phyloP scores from a whole-genome alignment of 2,329 filamentous ascomycete genomes.

The Achaetomium macrosporum region DNA sequence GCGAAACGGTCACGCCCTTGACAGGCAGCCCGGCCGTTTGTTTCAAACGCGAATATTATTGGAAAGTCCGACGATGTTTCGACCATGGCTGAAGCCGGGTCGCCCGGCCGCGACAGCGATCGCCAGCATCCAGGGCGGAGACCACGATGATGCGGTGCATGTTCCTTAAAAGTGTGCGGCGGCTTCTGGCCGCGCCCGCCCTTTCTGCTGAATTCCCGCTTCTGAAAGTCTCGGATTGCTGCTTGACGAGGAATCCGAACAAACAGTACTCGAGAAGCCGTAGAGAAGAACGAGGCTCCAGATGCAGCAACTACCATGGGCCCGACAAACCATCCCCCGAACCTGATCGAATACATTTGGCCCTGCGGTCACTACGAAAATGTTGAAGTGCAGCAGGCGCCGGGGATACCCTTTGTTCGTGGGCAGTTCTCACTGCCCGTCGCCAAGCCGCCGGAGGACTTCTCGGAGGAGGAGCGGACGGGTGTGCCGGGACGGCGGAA shows the following conservation, averaged over 20 bases:
- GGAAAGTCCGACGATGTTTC: conserved; percentile 2
- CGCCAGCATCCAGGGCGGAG: neutral
- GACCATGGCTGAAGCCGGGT: neutral
- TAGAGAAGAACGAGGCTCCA: neutral
- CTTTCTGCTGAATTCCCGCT: neutral
- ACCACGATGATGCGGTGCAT: neutral
- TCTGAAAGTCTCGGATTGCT: conserved; percentile 1
- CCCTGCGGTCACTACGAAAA: conserved; percentile 18
- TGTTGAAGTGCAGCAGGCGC: conserved; percentile 12
- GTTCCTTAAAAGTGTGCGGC: conserved; percentile 3
- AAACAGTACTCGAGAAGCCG: neutral
- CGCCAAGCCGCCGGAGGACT: conserved; percentile 15
- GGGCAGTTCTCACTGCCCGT: conserved; percentile 15
- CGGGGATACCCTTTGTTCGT: conserved; percentile 12
- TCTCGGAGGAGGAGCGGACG: conserved; percentile 15
- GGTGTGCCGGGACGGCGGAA: conserved; percentile 15
- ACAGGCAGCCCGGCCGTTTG: neutral
- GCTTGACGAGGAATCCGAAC: neutral
- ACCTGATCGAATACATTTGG: conserved; percentile 20
- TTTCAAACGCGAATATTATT: conserved; percentile 5
- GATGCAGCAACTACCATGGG: conserved; percentile 8
- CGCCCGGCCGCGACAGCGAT: conserved; percentile 1
- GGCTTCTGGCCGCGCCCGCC: neutral
- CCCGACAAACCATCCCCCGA: conserved; percentile 10
- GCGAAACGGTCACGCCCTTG: neutral